Percentiles rank a stretch among this genome's conserved stretches.
Evolutionary conservation across 768 basidiomycete species (phyloP).

Genomic region (Hygrocybe punicea): DNA sequence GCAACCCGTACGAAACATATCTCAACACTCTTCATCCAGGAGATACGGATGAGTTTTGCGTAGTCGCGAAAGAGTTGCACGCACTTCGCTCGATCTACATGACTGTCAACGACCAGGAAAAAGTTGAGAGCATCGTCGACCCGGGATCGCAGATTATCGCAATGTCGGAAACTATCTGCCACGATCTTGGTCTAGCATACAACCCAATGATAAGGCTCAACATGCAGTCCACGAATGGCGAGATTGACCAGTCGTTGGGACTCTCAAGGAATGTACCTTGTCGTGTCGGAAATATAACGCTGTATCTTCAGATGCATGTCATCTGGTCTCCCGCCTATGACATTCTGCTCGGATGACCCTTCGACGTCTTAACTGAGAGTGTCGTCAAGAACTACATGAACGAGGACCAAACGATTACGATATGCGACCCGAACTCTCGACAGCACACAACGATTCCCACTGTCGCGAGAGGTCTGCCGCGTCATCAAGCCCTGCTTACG

Average conservation of each 20-base stretch:
- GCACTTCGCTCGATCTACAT: conserved; percentile 18
- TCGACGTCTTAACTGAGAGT: conserved; percentile 17
- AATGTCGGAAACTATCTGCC: too few relatives aligned
- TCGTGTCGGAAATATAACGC: conserved; percentile 13
- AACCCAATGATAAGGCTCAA: too few relatives aligned
- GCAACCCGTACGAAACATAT: too few relatives aligned
- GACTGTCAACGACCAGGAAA: conserved; percentile 15
- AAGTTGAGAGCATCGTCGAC: conserved; percentile 18
- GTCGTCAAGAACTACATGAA: conserved; percentile 12
- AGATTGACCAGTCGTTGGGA: too few relatives aligned
- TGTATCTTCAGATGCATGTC: conserved; percentile 28
- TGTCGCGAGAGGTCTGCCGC: neutral
- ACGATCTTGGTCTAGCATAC: too few relatives aligned
- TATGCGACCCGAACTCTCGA: conserved; percentile 21
- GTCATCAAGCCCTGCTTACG: too few relatives aligned
- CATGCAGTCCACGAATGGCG: too few relatives aligned
- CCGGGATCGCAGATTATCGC: too few relatives aligned
- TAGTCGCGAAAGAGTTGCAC: conserved; percentile 21
- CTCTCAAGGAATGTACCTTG: too few relatives aligned
- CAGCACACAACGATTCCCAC: conserved; percentile 13
- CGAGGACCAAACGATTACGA: conserved; percentile 13
- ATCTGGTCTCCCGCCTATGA: conserved; percentile 23
- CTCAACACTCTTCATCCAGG: too few relatives aligned
- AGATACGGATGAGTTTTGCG: too few relatives aligned
- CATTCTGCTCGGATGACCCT: conserved; percentile 12